Evolutionary conservation across 371 early-diverging fungal species (phyloP).

Genomic region (Mucor plumbeus): DNA sequence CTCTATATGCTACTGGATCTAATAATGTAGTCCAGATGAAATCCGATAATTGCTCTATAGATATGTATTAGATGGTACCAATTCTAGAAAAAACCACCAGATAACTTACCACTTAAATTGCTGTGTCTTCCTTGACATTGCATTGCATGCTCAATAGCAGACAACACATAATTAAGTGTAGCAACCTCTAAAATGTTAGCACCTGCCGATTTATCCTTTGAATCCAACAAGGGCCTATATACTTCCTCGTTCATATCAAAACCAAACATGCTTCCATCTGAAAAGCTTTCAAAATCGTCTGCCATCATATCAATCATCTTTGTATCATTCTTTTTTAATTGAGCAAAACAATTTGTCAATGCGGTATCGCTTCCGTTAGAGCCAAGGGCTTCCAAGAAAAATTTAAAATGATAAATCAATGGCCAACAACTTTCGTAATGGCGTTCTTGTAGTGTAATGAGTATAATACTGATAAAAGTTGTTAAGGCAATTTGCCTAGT

Average conservation of each 20-base stretch:
- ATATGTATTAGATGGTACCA: neutral
- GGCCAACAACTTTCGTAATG: conserved; percentile 55
- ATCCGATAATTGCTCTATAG: conserved; percentile 38
- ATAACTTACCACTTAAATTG: conserved; percentile 30
- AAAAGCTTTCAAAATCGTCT: conserved; percentile 53
- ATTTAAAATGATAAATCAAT: conserved; percentile 47
- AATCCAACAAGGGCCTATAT: conserved; percentile 39
- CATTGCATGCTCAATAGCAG: conserved; percentile 44
- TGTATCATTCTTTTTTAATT: conserved; percentile 31
- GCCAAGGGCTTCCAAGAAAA: conserved; percentile 45
- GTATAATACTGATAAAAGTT: conserved; percentile 52
- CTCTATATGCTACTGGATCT: conserved; percentile 49
- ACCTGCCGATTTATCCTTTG: conserved; percentile 37
- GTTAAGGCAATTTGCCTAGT: conserved; percentile 54
- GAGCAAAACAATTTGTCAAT: conserved; percentile 17
- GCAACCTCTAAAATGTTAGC: conserved; percentile 47
- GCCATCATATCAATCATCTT: conserved; percentile 52
- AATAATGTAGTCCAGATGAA: conserved; percentile 51
- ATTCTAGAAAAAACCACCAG: neutral
- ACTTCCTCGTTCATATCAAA: conserved; percentile 55
- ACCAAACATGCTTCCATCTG: conserved; percentile 53
- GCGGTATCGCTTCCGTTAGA: conserved; percentile 16
- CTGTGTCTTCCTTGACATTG: conserved; percentile 34
- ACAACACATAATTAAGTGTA: conserved; percentile 43
- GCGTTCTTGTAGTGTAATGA: conserved; percentile 54